Evolutionary conservation across 371 early-diverging fungal species (phyloP), one percentile per base, ranked within the genome.

Genomic region (Mycotypha africana): DNA sequence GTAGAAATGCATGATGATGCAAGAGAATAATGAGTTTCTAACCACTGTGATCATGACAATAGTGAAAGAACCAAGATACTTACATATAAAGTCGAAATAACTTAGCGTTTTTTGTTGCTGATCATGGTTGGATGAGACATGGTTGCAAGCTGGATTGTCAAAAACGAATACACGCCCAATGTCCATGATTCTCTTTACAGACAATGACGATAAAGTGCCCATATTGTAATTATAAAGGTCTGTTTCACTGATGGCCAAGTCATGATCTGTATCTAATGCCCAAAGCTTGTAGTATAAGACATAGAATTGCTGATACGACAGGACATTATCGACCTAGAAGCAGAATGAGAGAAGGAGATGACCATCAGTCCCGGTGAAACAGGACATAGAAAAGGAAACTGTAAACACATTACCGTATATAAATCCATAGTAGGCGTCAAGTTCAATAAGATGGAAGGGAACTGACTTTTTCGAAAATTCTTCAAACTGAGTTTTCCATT

Each of bases 281-380:
- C 89, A 94, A 60, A 96, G 93, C 64, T 91, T 93, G 76, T 94
- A 95, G 56, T 92, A 96, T 3, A 96, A 76, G 12, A 96, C 97
- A 65, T 93, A 96, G 53, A 94, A 96, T 57, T 96, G 93, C 59
- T 93, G 92, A 70, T 96, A 96, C 6, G 94, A 93, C 56, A 96
- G 93, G 71, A 74, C 68, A 65, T 84, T 68, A 14, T 20, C 26
- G 69, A 74, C 3, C 70, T 56, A 38, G n/a, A n/a, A n/a, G n/a
- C n/a, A n/a, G n/a, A n/a, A n/a, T n/a, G n/a, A n/a, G n/a, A n/a
- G n/a, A n/a, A n/a, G n/a, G n/a, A n/a, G n/a, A n/a, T n/a, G n/a
- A n/a, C n/a, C n/a, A n/a, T n/a, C n/a, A n/a, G n/a, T n/a, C n/a
- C n/a, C n/a, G n/a, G n/a, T n/a, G n/a, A n/a, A n/a, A n/a, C n/a